These are phyloP conservation scores for Pseudomonodictys pantanalensis DNA, from an alignment of 495 filamentous ascomycete genomes.

Conservation along the genomic window DNA sequence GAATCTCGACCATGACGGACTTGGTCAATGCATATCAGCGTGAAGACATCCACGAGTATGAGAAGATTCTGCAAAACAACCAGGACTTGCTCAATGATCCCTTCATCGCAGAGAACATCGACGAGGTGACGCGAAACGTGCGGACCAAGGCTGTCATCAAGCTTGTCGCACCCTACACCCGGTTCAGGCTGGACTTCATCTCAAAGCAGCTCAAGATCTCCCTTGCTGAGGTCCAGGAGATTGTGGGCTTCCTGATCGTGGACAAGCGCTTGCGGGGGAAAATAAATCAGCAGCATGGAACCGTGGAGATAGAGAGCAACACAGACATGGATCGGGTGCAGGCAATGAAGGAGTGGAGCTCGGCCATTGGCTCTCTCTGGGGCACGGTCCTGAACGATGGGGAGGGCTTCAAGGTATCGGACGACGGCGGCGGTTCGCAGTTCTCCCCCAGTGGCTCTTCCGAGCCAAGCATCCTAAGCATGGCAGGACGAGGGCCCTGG, in stretches of 20 bases:
- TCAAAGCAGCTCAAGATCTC: slow-evolving; percentile 81
- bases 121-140: slow-evolving; percentile 98
- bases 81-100: slow-evolving; percentile 85
- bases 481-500: slow-evolving; percentile 14
- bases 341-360: slow-evolving; percentile 71
- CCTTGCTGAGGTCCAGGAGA: slow-evolving; percentile 83
- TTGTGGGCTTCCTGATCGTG: slow-evolving; percentile 86
- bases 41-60: slow-evolving; percentile 90
- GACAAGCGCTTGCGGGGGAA: slow-evolving; percentile 80
- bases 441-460: slow-evolving; percentile 21
- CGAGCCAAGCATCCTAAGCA: slow-evolving; percentile 1
- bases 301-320: slow-evolving; percentile 72
- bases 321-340: slow-evolving; percentile 71
- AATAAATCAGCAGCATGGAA: slow-evolving; percentile 84
- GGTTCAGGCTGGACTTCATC: slow-evolving; percentile 82
- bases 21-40: slow-evolving; percentile 94
- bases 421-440: slow-evolving; percentile 35
- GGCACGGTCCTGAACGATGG: slow-evolving; percentile 42
- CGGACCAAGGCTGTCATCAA: slow-evolving; percentile 93
- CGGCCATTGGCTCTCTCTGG: slow-evolving; percentile 56
- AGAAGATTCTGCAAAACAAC: slow-evolving; percentile 81
- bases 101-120: slow-evolving; percentile 98
- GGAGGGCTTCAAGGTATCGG: slow-evolving; percentile 44
- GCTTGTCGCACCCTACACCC: slow-evolving; percentile 89
- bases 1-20: slow-evolving; percentile 95